phyloP scores from a whole-genome alignment of 805 yeast genomes.

The Barnettozyma populi region DNA sequence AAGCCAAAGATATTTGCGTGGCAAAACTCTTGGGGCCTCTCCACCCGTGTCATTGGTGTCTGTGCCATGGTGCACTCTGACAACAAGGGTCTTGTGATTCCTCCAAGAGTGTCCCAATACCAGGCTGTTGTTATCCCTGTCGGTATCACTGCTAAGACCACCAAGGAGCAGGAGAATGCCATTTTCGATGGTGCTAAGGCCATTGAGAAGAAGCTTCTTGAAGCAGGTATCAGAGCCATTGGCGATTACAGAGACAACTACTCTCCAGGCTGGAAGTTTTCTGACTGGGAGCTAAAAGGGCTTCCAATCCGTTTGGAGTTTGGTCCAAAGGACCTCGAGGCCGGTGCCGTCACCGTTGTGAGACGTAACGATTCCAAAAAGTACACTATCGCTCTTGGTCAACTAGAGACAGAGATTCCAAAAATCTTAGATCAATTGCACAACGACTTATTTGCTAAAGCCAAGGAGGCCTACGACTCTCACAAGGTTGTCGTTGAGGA shows the following conservation, averaged over 20 bases:
- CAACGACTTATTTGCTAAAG: constrained; percentile 61
- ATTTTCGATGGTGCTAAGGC: constrained; percentile 66
- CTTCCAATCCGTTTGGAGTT: constrained; percentile 88
- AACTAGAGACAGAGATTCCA: constrained; percentile 62
- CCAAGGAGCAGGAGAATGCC: constrained; percentile 65
- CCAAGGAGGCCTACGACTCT: constrained; percentile 75
- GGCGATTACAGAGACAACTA: constrained; percentile 92
- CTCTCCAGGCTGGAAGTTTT: constrained; percentile 98
- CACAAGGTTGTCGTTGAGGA: constrained; percentile 79
- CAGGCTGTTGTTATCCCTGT: constrained; percentile 94
- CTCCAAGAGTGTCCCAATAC: constrained; percentile 91
- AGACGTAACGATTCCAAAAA: constrained; percentile 89
- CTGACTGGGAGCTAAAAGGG: constrained; percentile 97
- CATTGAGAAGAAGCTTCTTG: constrained; percentile 56
- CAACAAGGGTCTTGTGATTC: constrained; percentile 95
- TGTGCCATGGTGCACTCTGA: constrained; percentile 99
- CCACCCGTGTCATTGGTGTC: constrained; percentile 98
- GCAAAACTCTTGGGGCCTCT: constrained; percentile 99
- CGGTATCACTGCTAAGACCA: constrained; percentile 84
- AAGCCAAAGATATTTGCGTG: constrained; percentile 82
- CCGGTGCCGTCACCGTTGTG: constrained; percentile 76
- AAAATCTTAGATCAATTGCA: constrained; percentile 81
- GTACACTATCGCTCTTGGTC: constrained; percentile 56
- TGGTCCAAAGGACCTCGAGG: constrained; percentile 92
- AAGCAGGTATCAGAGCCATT: constrained; percentile 64